A percentile compares a stretch with the other conserved stretches of the same genome.
phyloP scores from a whole-genome alignment of 148 eudicot species.

The Chenopodium quinoa region DNA sequence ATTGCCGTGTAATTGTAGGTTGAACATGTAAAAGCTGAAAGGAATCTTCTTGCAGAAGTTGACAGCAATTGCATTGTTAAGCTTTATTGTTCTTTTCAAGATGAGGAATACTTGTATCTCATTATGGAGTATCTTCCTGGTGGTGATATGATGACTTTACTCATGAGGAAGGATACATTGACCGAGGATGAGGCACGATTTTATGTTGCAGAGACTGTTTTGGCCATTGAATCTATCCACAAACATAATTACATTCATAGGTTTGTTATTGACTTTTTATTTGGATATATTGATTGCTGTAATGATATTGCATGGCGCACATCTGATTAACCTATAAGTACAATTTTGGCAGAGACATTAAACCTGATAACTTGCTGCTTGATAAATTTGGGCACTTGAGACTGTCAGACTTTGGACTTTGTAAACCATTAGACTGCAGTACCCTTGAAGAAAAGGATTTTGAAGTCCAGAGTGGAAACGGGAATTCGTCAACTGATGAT shows the following conservation, averaged over 20 bases:
- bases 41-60: conserved; percentile 97
- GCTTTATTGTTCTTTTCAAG: conserved; percentile 95
- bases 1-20: conserved; percentile 51
- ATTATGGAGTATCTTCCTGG: conserved; percentile 99
- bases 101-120: conserved; percentile 82
- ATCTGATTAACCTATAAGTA: conserved; percentile 6
- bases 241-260: conserved; percentile 90
- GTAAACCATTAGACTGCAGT: conserved; percentile 93
- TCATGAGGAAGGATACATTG: conserved; percentile 94
- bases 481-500: conserved; percentile 45
- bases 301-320: not conserved
- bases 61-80: conserved; percentile 96
- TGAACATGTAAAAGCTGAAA: conserved; percentile 95
- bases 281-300: not conserved
- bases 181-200: conserved; percentile 88
- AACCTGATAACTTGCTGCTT: conserved; percentile 94
- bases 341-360: conserved; percentile 69
- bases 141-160: conserved; percentile 97
- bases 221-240: conserved; percentile 96
- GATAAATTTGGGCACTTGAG: conserved; percentile 87
- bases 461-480: conserved; percentile 41
- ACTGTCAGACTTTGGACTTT: conserved; percentile 88
- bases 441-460: conserved; percentile 81
- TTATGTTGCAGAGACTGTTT: conserved; percentile 92
- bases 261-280: conserved; percentile 38